A percentile compares a stretch with the other conserved stretches of the same genome.
Evolutionary conservation across 495 filamentous ascomycete genomes (phyloP).

Genomic region (Staphylotrichum longicolle): DNA sequence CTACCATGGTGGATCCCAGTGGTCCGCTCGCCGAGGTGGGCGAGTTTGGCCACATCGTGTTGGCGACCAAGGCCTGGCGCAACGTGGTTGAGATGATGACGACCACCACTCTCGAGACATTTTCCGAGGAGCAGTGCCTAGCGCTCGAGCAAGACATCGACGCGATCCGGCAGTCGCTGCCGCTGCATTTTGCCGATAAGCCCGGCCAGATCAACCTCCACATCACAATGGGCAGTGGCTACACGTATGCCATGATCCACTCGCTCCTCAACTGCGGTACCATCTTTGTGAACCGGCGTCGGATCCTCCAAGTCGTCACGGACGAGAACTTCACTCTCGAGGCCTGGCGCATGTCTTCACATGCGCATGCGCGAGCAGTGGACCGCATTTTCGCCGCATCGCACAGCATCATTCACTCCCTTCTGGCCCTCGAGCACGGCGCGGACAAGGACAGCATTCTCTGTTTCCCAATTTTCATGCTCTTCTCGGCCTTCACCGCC

Average conservation of each 20-base stretch:
- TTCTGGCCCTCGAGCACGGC: constrained; percentile 46
- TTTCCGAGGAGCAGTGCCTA: constrained; percentile 45
- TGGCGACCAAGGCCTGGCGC: constrained; percentile 53
- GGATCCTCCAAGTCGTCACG: constrained; percentile 49
- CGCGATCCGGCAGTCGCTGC: constrained; percentile 43
- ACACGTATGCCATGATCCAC: constrained; percentile 52
- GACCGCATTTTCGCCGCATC: constrained; percentile 51
- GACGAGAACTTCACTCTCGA: constrained; percentile 47
- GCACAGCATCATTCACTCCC: constrained; percentile 47
- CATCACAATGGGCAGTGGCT: constrained; percentile 54
- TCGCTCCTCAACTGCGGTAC: constrained; percentile 50
- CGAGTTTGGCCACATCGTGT: constrained; percentile 52
- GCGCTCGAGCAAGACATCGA: constrained; percentile 47
- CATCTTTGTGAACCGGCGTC: constrained; percentile 52
- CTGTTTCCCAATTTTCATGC: constrained; percentile 54
- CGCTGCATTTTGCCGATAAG: constrained; percentile 51
- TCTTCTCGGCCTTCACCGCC: constrained; percentile 52
- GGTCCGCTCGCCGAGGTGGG: constrained; percentile 43
- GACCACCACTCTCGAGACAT: constrained; percentile 43
- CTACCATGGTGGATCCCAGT: constrained; percentile 33
- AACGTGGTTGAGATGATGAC: constrained; percentile 54
- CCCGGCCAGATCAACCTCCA: constrained; percentile 50
- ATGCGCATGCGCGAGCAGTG: constrained; percentile 40
- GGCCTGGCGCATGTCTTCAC: constrained; percentile 42
- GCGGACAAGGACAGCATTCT: constrained; percentile 48